A percentile compares a stretch with the other conserved stretches of the same genome.
phyloP scores from a whole-genome alignment of 805 yeast species.

The Starmerella ratchasimensis region DNA sequence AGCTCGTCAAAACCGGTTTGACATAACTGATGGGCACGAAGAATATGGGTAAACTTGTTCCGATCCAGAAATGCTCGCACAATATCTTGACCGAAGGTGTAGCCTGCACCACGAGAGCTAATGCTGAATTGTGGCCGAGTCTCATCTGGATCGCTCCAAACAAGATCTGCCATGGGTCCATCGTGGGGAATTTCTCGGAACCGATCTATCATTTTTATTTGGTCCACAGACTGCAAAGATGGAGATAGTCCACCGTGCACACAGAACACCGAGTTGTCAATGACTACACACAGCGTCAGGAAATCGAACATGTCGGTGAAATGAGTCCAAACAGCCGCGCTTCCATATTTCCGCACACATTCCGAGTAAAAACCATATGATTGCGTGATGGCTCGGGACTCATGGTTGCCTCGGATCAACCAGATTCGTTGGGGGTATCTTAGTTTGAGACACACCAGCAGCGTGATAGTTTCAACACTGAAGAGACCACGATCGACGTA shows the following conservation, averaged over 20 bases:
- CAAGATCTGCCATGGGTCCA: slow-evolving; percentile 98
- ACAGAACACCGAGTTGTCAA: slow-evolving; percentile 80
- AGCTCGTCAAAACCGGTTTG: slow-evolving; percentile 90
- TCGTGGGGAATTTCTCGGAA: slow-evolving; percentile 95
- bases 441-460: slow-evolving; percentile 67
- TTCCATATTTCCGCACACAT: slow-evolving; percentile 78
- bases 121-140: slow-evolving; percentile 66
- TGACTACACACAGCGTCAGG: slow-evolving; percentile 74
- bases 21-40: slow-evolving; percentile 92
- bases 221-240: slow-evolving; percentile 84
- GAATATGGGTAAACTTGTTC: slow-evolving; percentile 65
- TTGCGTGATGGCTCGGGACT: slow-evolving; percentile 90
- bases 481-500: slow-evolving; percentile 94
- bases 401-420: slow-evolving; percentile 88
- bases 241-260: slow-evolving; percentile 97
- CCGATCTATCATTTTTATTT: slow-evolving; percentile 77
- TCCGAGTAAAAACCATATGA: slow-evolving; percentile 95
- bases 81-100: slow-evolving; percentile 83
- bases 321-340: slow-evolving; percentile 66
- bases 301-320: slow-evolving; percentile 91
- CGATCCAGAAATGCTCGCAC: slow-evolving; percentile 72
- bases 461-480: slow-evolving; percentile 80
- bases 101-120: slow-evolving; percentile 95
- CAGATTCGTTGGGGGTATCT: slow-evolving; percentile 77
- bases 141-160: slow-evolving; percentile 97